These are phyloP conservation scores for Ogataea minuta DNA, from an alignment of 805 yeast genomes.

Conservation along the genomic window DNA sequence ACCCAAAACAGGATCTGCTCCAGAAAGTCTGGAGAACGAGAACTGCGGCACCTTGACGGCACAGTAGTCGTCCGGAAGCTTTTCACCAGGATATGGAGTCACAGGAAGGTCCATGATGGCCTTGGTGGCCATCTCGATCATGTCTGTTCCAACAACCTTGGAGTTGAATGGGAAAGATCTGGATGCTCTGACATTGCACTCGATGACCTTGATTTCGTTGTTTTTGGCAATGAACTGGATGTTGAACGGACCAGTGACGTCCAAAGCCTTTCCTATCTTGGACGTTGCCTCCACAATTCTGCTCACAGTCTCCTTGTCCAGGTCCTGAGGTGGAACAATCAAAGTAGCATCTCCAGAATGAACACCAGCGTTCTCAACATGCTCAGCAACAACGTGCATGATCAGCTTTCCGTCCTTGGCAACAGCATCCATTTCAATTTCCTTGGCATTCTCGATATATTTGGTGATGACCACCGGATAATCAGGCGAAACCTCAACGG, in stretches of 20 bases:
- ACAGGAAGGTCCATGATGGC: slow-evolving; percentile 89
- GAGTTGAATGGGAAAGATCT: slow-evolving; percentile 98
- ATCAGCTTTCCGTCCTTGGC: slow-evolving; percentile 91
- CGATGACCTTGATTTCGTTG: slow-evolving; percentile 94
- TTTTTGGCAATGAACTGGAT: slow-evolving; percentile 96
- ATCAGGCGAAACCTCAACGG: slow-evolving; percentile 96
- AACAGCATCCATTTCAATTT: slow-evolving; percentile 98
- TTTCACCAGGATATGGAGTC: slow-evolving; percentile 85
- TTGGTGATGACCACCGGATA: slow-evolving; percentile 97
- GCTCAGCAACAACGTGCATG: slow-evolving; percentile 98
- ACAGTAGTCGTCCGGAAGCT: slow-evolving; percentile 89
- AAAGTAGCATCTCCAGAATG: slow-evolving; percentile 99
- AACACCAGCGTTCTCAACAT: slow-evolving; percentile 98
- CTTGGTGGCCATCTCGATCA: slow-evolving; percentile 96
- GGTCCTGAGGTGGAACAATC: slow-evolving; percentile 94
- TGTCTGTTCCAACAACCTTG: slow-evolving; percentile 92
- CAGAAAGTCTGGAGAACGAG: slow-evolving; percentile 93
- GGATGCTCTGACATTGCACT: slow-evolving; percentile 98
- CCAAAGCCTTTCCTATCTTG: slow-evolving; percentile 90
- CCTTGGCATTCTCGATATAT: slow-evolving; percentile 95
- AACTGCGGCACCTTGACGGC: slow-evolving; percentile 97
- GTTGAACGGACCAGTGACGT: slow-evolving; percentile 96
- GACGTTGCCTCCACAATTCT: slow-evolving; percentile 95
- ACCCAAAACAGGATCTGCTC: slow-evolving; percentile 97
- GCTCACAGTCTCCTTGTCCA: slow-evolving; percentile 85